These are phyloP conservation scores for Suhomyces anneliseae DNA, from an alignment of 1,139 yeast genomes.

Conservation along the genomic window DNA sequence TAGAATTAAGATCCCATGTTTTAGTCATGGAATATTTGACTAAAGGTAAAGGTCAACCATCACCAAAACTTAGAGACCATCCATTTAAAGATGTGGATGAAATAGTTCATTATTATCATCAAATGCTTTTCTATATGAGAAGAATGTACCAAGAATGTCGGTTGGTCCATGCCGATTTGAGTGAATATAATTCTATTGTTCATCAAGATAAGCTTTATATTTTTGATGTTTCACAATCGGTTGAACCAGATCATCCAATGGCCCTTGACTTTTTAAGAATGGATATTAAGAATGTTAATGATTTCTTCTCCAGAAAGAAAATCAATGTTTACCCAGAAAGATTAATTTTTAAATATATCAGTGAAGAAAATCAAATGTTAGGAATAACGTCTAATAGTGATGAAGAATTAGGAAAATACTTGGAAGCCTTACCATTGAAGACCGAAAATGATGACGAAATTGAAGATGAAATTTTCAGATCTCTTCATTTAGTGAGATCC, in stretches of 20 bases:
- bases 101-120: constrained; percentile 66
- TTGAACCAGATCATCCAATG: constrained; percentile 98
- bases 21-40: constrained; percentile 91
- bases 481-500: constrained; percentile 78
- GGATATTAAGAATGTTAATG: constrained; percentile 96
- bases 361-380: constrained; percentile 38
- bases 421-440: constrained; percentile 52
- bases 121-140: constrained; percentile 82
- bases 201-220: constrained; percentile 80
- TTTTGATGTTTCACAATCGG: constrained; percentile 96
- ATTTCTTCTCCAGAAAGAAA: constrained; percentile 70
- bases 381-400: constrained; percentile 43
- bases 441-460: constrained; percentile 56
- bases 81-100: constrained; percentile 65
- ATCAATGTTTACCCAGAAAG: constrained; percentile 82
- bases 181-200: constrained; percentile 90
- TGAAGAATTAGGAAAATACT: constrained; percentile 34
- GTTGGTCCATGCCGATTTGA: constrained; percentile 93
- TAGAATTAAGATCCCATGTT: constrained; percentile 85
- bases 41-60: constrained; percentile 77
- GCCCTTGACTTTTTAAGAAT: constrained; percentile 90
- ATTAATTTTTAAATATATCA: constrained; percentile 73
- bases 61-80: constrained; percentile 86
- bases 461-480: constrained; percentile 83
- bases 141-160: constrained; percentile 84